Base-by-base conservation (phyloP, 1,139 yeast genomes). In the Kodamaea ohmeri region DNA sequence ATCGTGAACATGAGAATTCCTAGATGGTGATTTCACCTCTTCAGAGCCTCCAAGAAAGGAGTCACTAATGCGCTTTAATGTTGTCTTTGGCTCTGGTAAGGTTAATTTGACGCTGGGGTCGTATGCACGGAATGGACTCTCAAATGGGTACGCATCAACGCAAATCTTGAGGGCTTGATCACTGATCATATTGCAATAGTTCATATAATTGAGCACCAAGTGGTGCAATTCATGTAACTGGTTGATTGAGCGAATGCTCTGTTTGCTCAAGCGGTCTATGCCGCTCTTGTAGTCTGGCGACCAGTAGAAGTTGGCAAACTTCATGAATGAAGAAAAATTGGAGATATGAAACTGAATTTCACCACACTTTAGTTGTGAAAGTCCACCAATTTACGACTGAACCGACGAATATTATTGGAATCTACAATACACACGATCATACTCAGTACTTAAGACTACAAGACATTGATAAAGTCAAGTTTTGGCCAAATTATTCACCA, bases 211-310 rank as follows among this genome's bases (percentile, higher is more conserved):
- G 46, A 66, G 63, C 31, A 69, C 67, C 46, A 71, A 56, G 39
- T 57, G 63, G 18, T 73, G 56, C 18, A 70, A 56, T 33, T 70
- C 75, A 45, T 71, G 76, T 7, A 69, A 51, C 50, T 71, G 76
- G 19, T 53, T 51, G 21, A 71, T 49, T 9, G 74, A 67, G 19
- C 57, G 51, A 14, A 49, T 43, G 18, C 65, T 56, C 45, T 70
- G 75, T 2, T 47, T 43, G 14, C 57, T 49, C 26, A 71, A 49
- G 32, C 46, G 51, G 20, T 59, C 61, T 14, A 71, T 60, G 2
- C 75, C 73, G 4, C 67, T 50, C 27, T 51, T 53, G 44, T 63
- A 67, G 53, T 71, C 77, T 3, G 73, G 54, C 4, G 75, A 63
- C 75, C 76, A 71, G 53, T 64, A 71, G 27, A 49, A 32, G 43